Evolutionary conservation across 139 green algal genomes (phyloP).

Genomic region (Tetradesmus lagerheimii): DNA sequence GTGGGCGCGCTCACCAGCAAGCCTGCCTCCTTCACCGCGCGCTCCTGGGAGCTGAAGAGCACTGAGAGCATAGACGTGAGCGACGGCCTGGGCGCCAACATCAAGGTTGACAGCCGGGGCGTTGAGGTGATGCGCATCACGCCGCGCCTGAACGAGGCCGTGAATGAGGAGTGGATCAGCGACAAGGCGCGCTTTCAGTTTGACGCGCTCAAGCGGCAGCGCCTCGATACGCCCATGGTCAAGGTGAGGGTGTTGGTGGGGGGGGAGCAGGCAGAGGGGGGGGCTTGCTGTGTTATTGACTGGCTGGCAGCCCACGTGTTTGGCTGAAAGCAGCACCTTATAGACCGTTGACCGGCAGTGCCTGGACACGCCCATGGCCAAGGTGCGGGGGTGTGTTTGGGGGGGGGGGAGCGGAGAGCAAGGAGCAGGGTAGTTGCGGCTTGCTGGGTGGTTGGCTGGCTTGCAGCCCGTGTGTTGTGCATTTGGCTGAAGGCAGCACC

Average conservation of each 20-base stretch:
- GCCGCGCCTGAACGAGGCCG: slow-evolving; percentile 93
- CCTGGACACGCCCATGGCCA: too few relatives aligned
- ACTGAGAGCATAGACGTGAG: slow-evolving; percentile 96
- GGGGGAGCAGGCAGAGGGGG: too few relatives aligned
- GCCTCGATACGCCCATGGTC: slow-evolving; percentile 91
- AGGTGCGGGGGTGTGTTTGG: too few relatives aligned
- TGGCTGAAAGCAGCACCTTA: too few relatives aligned
- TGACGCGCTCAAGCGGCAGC: slow-evolving; percentile 95
- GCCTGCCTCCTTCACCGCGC: slow-evolving; percentile 96
- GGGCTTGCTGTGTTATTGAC: too few relatives aligned
- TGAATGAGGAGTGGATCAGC: slow-evolving; percentile 99
- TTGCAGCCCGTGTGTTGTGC: too few relatives aligned
- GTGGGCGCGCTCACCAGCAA: slow-evolving; percentile 98
- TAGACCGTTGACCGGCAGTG: too few relatives aligned
- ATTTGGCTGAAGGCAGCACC: too few relatives aligned
- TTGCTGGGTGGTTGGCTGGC: too few relatives aligned
- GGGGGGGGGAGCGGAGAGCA: too few relatives aligned
- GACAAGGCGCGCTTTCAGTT: slow-evolving; percentile 98
- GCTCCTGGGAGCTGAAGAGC: slow-evolving; percentile 96
- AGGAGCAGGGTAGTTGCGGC: too few relatives aligned
- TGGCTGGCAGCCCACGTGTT: too few relatives aligned
- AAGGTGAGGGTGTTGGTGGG: slow-evolving; percentile 56
- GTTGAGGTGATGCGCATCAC: slow-evolving; percentile 97
- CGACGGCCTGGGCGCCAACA: slow-evolving; percentile 92
- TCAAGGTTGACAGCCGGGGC: slow-evolving; percentile 88